Conservation (phyloP, 805 yeast species). For the Sugiyamaella valdiviana region DNA sequence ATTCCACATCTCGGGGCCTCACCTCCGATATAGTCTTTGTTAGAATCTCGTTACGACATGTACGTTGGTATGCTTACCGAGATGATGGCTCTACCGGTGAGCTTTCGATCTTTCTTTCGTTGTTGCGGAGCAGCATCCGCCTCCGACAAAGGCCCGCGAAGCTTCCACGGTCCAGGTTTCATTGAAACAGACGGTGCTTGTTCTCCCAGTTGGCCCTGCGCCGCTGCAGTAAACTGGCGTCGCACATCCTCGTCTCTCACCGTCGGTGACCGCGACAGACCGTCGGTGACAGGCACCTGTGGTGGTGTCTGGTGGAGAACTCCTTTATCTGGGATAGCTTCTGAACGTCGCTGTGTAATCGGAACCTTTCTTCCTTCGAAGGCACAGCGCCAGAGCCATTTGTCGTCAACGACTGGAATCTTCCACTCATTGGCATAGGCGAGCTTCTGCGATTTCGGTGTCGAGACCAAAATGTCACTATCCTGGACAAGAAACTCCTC, state of each 20-base stretch:
- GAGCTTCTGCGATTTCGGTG: slow-evolving; percentile 27
- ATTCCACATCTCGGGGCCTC: neutral
- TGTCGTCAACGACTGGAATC: slow-evolving; percentile 33
- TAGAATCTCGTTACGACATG: neutral
- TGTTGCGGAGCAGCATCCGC: slow-evolving; percentile 4
- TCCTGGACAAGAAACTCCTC: slow-evolving; percentile 43
- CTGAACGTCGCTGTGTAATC: slow-evolving; percentile 2
- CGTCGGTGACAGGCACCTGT: neutral
- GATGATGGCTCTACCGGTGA: slow-evolving; percentile 7
- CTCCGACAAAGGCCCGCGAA: neutral
- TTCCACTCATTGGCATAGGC: slow-evolving; percentile 32
- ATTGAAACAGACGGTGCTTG: neutral
- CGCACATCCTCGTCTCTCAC: neutral
- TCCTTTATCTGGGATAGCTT: neutral
- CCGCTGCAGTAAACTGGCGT: neutral
- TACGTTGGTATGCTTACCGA: neutral
- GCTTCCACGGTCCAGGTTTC: neutral
- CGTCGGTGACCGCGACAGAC: neutral
- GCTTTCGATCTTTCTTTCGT: slow-evolving; percentile 6
- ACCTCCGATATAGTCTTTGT: neutral
- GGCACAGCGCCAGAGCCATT: slow-evolving; percentile 37
- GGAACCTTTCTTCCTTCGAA: slow-evolving; percentile 22
- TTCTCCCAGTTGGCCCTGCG: too few relatives aligned
- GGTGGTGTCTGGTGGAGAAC: neutral
- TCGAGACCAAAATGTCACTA: slow-evolving; percentile 49